Percentiles rank a stretch among this genome's conserved stretches.
Evolutionary conservation across 257 asterid genomes (phyloP).

Genomic region (Solanum microdontum): DNA sequence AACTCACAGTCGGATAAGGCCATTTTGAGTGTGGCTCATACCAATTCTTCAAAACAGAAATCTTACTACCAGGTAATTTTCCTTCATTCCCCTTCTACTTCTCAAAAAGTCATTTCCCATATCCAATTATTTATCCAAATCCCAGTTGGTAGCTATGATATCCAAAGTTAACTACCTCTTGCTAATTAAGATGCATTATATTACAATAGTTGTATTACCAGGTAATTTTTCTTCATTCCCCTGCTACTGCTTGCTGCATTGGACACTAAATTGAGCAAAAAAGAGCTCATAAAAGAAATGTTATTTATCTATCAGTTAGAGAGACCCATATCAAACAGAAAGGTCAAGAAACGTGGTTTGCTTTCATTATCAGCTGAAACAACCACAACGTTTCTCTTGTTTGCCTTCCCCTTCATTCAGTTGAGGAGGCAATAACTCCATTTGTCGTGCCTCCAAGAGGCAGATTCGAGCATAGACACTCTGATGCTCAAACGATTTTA

Average conservation of each 20-base stretch:
- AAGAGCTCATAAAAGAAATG: too few relatives aligned
- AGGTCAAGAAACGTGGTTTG: neutral
- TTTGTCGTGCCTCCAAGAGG: neutral
- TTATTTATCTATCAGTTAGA: too few relatives aligned
- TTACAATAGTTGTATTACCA: too few relatives aligned
- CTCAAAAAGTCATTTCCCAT: neutral
- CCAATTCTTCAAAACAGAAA: too few relatives aligned
- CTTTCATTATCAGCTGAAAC: neutral
- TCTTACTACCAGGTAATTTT: too few relatives aligned
- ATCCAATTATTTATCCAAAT: neutral
- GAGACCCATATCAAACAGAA: neutral
- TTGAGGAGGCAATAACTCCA: neutral
- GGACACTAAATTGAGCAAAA: too few relatives aligned
- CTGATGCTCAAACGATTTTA: neutral
- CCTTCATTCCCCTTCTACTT: neutral
- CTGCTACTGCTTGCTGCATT: too few relatives aligned
- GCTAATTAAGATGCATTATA: too few relatives aligned
- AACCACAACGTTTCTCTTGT: neutral
- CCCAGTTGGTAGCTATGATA: neutral
- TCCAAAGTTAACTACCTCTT: neutral
- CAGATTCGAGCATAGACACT: neutral
- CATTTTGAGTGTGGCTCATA: conserved; percentile 51
- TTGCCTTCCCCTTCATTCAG: neutral
- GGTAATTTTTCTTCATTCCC: too few relatives aligned
- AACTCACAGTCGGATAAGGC: conserved; percentile 86